A percentile compares a stretch with the other conserved stretches of the same genome.
These are phyloP conservation scores for Ramularia endophylla DNA, from an alignment of 2,329 filamentous ascomycete species.

Conservation along the genomic window DNA sequence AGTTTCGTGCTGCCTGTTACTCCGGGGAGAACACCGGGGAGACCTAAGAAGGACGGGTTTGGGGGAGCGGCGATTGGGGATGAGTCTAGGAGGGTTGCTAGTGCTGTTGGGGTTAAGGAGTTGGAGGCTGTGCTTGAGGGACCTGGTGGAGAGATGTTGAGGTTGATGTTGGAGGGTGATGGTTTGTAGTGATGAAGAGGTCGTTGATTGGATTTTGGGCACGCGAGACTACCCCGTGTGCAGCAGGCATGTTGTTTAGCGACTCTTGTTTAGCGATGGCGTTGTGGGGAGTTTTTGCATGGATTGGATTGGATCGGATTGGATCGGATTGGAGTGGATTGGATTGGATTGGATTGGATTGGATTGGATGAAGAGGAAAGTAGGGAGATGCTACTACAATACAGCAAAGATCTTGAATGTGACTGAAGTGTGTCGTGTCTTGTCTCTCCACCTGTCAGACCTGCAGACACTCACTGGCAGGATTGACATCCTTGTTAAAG, in stretches of 20 bases:
- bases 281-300: neutral
- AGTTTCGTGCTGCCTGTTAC: slow-evolving; percentile 55
- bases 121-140: slow-evolving; percentile 29
- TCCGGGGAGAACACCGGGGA: slow-evolving; percentile 66
- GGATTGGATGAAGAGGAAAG: too few species aligned
- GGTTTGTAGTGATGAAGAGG: slow-evolving; percentile 1
- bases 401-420: too few species aligned
- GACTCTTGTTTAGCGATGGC: neutral
- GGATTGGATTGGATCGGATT: too few species aligned
- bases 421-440: too few species aligned
- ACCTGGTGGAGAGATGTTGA: slow-evolving; percentile 31
- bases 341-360: too few species aligned
- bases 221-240: too few species aligned
- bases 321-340: too few species aligned
- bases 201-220: neutral
- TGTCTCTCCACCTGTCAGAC: too few species aligned
- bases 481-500: too few species aligned
- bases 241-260: neutral
- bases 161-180: slow-evolving; percentile 32
- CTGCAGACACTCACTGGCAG: too few species aligned
- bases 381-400: too few species aligned
- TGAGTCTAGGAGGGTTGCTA: slow-evolving; percentile 47
- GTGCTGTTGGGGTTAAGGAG: slow-evolving; percentile 31
- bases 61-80: slow-evolving; percentile 48
- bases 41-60: slow-evolving; percentile 36